These are phyloP conservation scores for Ophryocystis elektroscirrha DNA, from an alignment of 169 alveolate species.

Conservation along the genomic window DNA sequence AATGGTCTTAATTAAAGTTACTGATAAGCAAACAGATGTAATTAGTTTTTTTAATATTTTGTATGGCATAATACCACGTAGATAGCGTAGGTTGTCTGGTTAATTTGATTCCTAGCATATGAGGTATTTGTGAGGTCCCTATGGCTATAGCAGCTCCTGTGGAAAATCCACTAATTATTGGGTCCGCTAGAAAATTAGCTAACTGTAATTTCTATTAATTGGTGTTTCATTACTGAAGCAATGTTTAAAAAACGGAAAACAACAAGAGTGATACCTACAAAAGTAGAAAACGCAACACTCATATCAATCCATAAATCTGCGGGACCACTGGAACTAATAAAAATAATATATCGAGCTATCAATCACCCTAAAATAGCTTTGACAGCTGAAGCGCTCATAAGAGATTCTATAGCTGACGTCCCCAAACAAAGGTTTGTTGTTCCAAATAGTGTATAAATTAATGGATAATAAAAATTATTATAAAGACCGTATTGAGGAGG, in stretches of 20 bases:
- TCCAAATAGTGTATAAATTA: constrained; percentile 15
- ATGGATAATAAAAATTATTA: constrained; percentile 9
- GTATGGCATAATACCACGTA: too few relatives aligned
- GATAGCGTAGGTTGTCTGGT: too few relatives aligned
- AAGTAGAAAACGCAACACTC: too few relatives aligned
- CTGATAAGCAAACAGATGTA: too few relatives aligned
- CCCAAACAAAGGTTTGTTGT: constrained; percentile 17
- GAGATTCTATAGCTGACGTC: constrained; percentile 17
- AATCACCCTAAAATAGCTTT: constrained; percentile 5
- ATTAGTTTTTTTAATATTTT: too few relatives aligned
- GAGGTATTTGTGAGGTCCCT: constrained; percentile 16
- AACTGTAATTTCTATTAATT: constrained; percentile 12
- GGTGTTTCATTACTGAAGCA: constrained; percentile 5
- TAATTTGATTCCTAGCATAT: too few relatives aligned
- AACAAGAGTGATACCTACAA: constrained; percentile 7
- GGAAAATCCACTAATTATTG: constrained; percentile 19
- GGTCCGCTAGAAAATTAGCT: constrained; percentile 16
- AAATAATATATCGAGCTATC: too few relatives aligned
- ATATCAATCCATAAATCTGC: too few relatives aligned
- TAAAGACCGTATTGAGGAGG: constrained; percentile 21
- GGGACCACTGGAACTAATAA: too few relatives aligned
- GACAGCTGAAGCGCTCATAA: constrained; percentile 15
- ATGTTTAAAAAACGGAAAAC: constrained; percentile 10
- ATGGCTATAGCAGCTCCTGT: constrained; percentile 22
- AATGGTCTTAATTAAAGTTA: too few relatives aligned